Conservation (phyloP, 495 filamentous ascomycete species). For the Tuber microsphaerosporum region DNA sequence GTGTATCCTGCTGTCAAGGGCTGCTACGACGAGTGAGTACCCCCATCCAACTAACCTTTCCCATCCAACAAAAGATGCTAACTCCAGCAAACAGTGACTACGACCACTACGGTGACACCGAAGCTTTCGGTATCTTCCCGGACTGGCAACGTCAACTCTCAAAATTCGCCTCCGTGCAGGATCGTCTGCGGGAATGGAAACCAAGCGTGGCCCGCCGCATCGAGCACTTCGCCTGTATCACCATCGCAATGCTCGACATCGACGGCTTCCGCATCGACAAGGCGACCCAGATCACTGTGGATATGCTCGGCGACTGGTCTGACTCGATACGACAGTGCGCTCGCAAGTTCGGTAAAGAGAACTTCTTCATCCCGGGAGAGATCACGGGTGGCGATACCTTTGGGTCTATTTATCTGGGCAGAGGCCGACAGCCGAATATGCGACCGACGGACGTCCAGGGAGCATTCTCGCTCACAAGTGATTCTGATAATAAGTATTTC, state of each 20-base stretch:
- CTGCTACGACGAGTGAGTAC: constrained; percentile 49
- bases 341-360: constrained; percentile 51
- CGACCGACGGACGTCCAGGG: constrained; percentile 47
- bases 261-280: constrained; percentile 67
- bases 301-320: constrained; percentile 56
- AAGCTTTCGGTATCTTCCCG: constrained; percentile 61
- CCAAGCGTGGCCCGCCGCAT: constrained; percentile 55
- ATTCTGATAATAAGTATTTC: constrained; percentile 48
- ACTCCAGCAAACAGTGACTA: not conserved
- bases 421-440: constrained; percentile 55
- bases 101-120: constrained; percentile 58
- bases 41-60: constrained; percentile 13
- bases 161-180: constrained; percentile 69
- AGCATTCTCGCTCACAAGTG: constrained; percentile 47
- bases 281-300: constrained; percentile 58
- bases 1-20: constrained; percentile 48
- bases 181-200: constrained; percentile 65
- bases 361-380: constrained; percentile 61
- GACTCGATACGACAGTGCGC: constrained; percentile 54
- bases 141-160: constrained; percentile 59
- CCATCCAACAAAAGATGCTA: not conserved
- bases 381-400: constrained; percentile 59
- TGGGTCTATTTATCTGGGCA: constrained; percentile 60
- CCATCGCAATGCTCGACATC: constrained; percentile 58
- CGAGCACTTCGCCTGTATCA: constrained; percentile 59